Evolutionary conservation across 768 basidiomycete species (phyloP).

Genomic region (Tephrocybe sp.): DNA sequence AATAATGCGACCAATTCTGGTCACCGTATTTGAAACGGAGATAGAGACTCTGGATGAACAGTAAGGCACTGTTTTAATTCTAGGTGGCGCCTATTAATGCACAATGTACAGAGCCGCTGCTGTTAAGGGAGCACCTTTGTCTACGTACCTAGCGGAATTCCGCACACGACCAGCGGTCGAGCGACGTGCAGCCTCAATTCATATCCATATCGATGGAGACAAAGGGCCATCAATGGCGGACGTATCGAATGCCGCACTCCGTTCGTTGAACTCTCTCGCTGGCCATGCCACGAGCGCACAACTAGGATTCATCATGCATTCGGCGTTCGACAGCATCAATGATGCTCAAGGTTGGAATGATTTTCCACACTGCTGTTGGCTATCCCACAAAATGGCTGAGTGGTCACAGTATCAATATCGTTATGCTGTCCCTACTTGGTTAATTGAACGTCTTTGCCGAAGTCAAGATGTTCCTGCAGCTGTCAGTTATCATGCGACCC

Average conservation of each 20-base stretch:
- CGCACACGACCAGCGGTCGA: conserved; percentile 77
- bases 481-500: conserved; percentile 53
- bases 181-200: conserved; percentile 86
- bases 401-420: conserved; percentile 95
- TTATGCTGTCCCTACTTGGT: conserved; percentile 81
- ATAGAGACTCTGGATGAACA: conserved; percentile 63
- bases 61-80: conserved; percentile 40
- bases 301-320: conserved; percentile 68
- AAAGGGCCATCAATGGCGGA: conserved; percentile 75
- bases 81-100: conserved; percentile 6
- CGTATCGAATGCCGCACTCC: conserved; percentile 72
- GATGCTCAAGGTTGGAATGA: conserved; percentile 63
- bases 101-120: conserved; percentile 46
- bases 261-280: conserved; percentile 69
- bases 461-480: conserved; percentile 53
- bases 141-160: conserved; percentile 84
- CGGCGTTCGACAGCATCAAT: conserved; percentile 70
- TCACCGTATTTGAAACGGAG: conserved; percentile 64
- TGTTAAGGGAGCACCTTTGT: conserved; percentile 69
- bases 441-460: conserved; percentile 75
- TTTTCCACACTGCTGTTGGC: conserved; percentile 77
- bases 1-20: conserved; percentile 71
- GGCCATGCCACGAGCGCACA: conserved; percentile 78
- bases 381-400: conserved; percentile 73
- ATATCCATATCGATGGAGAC: conserved; percentile 86